Conservation (phyloP, 2,329 filamentous ascomycete genomes). For the Cyclaneusma minus region DNA sequence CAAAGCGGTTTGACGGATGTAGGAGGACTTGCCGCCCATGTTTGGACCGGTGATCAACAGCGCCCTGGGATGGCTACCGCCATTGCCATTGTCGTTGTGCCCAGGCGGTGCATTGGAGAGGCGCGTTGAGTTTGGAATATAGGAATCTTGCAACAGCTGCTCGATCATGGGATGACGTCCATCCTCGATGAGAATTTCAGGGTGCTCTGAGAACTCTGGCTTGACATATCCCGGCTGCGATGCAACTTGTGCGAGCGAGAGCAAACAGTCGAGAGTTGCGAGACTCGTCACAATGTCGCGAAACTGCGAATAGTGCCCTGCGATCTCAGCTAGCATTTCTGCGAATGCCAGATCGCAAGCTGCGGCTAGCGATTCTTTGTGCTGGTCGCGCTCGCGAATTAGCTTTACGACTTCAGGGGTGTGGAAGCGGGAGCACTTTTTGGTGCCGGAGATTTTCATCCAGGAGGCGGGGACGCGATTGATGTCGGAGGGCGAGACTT, state of each 20-base stretch:
- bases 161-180: constrained; percentile 95
- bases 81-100: too few relatives aligned
- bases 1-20: constrained; percentile 82
- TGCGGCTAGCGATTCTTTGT: constrained; percentile 83
- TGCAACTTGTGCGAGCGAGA: constrained; percentile 74
- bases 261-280: constrained; percentile 75
- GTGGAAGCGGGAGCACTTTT: constrained; percentile 83
- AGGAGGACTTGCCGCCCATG: constrained; percentile 98
- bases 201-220: constrained; percentile 48
- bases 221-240: constrained; percentile 76
- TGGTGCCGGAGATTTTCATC: constrained; percentile 89
- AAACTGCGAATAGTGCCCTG: constrained; percentile 73
- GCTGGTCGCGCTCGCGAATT: constrained; percentile 77
- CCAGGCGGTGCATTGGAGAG: constrained; percentile 51
- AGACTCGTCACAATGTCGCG: constrained; percentile 79
- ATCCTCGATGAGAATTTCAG: constrained; percentile 50
- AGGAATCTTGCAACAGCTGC: constrained; percentile 67
- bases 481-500: constrained; percentile 69
- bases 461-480: constrained; percentile 87
- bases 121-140: constrained; percentile 78
- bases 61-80: constrained; percentile 40
- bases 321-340: constrained; percentile 55
- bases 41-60: constrained; percentile 84
- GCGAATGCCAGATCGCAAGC: constrained; percentile 78
- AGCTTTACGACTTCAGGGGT: constrained; percentile 77